Base-by-base conservation (phyloP, 2,329 filamentous ascomycete genomes). In the Ambrosiella xylebori region DNA sequence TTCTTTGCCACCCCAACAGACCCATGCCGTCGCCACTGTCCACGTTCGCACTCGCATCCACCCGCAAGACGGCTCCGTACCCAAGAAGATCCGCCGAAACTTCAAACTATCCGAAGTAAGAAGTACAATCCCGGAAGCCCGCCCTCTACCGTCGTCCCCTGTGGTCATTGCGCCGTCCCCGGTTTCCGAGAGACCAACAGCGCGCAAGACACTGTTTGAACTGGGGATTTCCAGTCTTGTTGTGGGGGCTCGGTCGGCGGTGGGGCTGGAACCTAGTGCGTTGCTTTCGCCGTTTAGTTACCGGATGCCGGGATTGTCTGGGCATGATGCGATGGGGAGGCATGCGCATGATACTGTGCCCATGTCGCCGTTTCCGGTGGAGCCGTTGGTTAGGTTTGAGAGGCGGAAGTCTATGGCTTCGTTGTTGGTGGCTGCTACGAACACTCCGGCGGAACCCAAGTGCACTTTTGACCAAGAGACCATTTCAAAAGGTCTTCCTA, bases 21-120 rank as follows among this genome's bases (percentile, higher is more conserved):
- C 3, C 47, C 19, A 15, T 27, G 47, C 56, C 45, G 13, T 39
- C 52, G n/a, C 37, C 44, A 51, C 54, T 13, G 54, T 60, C 12
- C 6, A 53, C 44, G 41, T 78, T 53, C 70, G 73, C 13, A 74
- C 73, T 1, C 67, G 71, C 12, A 69, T 79, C 7, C 63, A 70
- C 5, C 74, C 76, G 13, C 67, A 66, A 40, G 64, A 65, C 15
- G 65, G 68, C 3, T 70, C 72, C 1, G 68, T 71, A 53, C 69
- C 76, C 1, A 73, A 79, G 61, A 63, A 74, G 0, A 68, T 82
- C 15, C 70, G 73, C 62, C 71, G 76, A 37, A 71, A 70, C 15
- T 77, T 81, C 60, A 70, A 79, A 60, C 66, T 79, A 12, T 68
- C 73, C 35, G 68, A 73, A 61, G 65, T 80, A 8, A 69, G 73